Base-by-base conservation (phyloP, 2,329 filamentous ascomycete species). In the Cladosporium halotolerans region DNA sequence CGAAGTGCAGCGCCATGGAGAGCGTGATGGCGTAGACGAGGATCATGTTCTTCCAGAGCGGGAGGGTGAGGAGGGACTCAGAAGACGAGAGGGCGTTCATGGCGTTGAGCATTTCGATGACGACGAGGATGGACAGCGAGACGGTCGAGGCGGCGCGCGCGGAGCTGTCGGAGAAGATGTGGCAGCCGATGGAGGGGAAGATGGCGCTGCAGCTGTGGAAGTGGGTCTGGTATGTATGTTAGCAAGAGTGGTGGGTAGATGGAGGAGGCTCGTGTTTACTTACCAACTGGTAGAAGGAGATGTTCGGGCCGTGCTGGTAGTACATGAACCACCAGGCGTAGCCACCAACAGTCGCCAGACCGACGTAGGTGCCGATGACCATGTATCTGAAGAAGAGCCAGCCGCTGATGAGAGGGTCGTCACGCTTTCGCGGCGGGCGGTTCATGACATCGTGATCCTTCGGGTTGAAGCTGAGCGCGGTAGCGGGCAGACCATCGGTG, bases 321-420 rank as follows among this genome's bases (percentile, higher is more conserved):
- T 87, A 96, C 86, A 99, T 91, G 78, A 97, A 99, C 89, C 90
- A 99, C 93, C 93, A 99, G n/a, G 89, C 92, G 68, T 99, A 99
- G 43, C 95, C 93, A 66, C 86, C 90, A 16, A 99, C 95, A 3
- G 93, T 99, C 51, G 93, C 93, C 39, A 89, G 78, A 68, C 93
- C 93, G 55, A 99, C 93, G 60, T 99, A 99, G 8, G 84, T 89
- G 57, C 93, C 93, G 63, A 99, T 93, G 46, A 97, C 85, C 77
- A 99, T 84, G 73, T 99, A 99, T 50, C 93, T 85, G 80, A 97
- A 90, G 77, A 99, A 96, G 38, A 99, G 76, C 93, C 93, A 99
- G 55, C 91, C 90, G 42, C 89, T 85, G 50, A 99, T 92, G 47
- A 99, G 85, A 6, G 88, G 76, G 73, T 99, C 95, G 64, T 96